Base-by-base conservation (phyloP, 129 eudicot genomes). In the Tagetes patula region DNA sequence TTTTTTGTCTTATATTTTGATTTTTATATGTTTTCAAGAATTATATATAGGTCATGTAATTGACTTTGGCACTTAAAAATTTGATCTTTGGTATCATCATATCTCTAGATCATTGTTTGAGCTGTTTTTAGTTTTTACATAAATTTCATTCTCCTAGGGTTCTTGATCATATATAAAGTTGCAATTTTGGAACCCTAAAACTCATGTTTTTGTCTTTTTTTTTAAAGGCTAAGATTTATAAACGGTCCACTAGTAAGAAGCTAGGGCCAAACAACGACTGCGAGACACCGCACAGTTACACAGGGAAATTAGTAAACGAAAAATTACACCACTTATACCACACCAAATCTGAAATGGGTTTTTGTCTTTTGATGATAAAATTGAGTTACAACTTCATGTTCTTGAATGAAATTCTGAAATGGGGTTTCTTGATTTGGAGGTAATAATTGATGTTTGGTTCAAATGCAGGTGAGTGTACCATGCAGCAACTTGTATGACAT, bases 391-490 rank as follows among this genome's bases (percentile, higher is more conserved):
- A 52, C 38, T 36, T 61, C 54, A 37, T 54, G 62, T 71, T 53
- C 0, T 54, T 79, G 82, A 64, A 42, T 79, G 62, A 53, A 14
- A 65, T 52, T 72, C 42, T 78, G 75, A 75, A 75, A 49, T n/a
- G 76, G 67, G 76, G 50, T 47, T 68, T 65, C 70, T 69, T 67
- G 71, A 74, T 62, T 80, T 61, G 46, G 72, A 74, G 75, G 55
- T 48, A 67, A 70, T 80, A 69, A 69, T 69, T 80, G 61, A 58
- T 62, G 69, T 48, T 12, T 69, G 80, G 65, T 74, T 76, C 33
- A 39, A 70, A 40, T 59, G 43, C 85, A 93, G 98, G 98, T 93
- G 79, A 93, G 96, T 89, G 98, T 93, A 46, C 98, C 98, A 84
- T 89, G 95, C 95, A 93, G 83, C 78, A 87, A 80, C 81, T 84